Base-by-base conservation (phyloP, 73 alveolate species). In the Diophrys appendiculata region DNA sequence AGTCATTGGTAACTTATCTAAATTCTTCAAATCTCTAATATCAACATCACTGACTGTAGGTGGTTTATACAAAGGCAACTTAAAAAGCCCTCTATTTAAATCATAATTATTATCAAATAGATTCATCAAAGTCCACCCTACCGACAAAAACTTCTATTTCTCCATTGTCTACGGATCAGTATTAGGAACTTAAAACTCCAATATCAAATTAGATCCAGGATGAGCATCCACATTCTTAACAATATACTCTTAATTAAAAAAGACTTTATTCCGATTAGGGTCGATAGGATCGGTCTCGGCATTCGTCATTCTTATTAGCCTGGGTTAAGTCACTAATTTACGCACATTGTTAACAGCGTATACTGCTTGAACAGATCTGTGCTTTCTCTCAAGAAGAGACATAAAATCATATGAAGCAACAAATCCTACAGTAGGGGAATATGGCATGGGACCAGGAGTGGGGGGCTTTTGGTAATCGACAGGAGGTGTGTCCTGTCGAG, bases 71-170 rank as follows among this genome's bases (percentile, higher is more conserved):
- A 82, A 22, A 11, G 90, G 90, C 30, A 82, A 80, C 33, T 74
- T 82, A 33, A 54, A 82, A 14, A 72, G 23, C n/a, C 90, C 90
- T 56, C 77, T 80, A 73, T 81, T 88, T 11, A 93, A 65, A 65
- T 87, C 82, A 82, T 78, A 69, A 68, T 90, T 30, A 24, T 70
- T 83, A 65, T 89, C 91, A 64, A 90, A 93, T 33, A 93, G 83
- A 75, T 93, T 94, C 22, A 93, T 86, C 29, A 87, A 80, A 24
- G 96, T 90, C 96, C 98, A 93, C 53, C 98, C 98, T n/a, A n/a
- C n/a, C n/a, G n/a, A n/a, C n/a, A n/a, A n/a, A n/a, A n/a, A n/a
- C n/a, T n/a, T n/a, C n/a, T n/a, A n/a, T n/a, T n/a, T n/a, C n/a
- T n/a, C n/a, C n/a, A n/a, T n/a, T n/a, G 25, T 83, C 89, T n/a